Evolutionary conservation across 2,329 filamentous ascomycete genomes (phyloP).

Genomic region (Reticulascus tulasneorum): DNA sequence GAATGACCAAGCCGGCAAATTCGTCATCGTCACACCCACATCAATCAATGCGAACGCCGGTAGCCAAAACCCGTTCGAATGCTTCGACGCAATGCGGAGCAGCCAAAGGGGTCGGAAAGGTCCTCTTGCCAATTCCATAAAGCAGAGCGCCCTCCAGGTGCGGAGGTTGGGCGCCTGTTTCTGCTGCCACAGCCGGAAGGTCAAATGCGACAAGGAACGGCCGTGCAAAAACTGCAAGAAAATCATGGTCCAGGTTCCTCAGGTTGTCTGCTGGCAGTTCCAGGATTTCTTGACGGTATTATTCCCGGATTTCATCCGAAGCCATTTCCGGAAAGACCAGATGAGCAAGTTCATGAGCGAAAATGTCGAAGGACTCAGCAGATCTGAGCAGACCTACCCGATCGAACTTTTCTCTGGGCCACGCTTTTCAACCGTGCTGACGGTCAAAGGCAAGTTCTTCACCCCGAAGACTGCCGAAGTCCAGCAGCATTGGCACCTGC

Average conservation of each 20-base stretch:
- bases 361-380: constrained; percentile 40
- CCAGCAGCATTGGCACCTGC: constrained; percentile 48
- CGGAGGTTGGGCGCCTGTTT: constrained; percentile 54
- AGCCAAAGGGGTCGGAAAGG: constrained; percentile 55
- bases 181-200: constrained; percentile 56
- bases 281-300: constrained; percentile 49
- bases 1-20: constrained; percentile 29
- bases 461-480: constrained; percentile 43
- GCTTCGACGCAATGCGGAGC: constrained; percentile 48
- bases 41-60: constrained; percentile 48
- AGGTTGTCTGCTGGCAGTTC: constrained; percentile 57
- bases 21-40: constrained; percentile 52
- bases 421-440: constrained; percentile 39
- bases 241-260: constrained; percentile 44
- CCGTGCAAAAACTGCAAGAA: constrained; percentile 56
- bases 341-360: constrained; percentile 44
- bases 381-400: constrained; percentile 33
- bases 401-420: constrained; percentile 47
- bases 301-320: constrained; percentile 49
- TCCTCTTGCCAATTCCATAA: constrained; percentile 49
- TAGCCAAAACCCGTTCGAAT: constrained; percentile 49
- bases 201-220: constrained; percentile 52
- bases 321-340: constrained; percentile 46
- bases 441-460: constrained; percentile 50
- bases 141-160: constrained; percentile 51